These are phyloP conservation scores for Discostella stelligera DNA, from an alignment of 352 stramenopile genomes.

Conservation along the genomic window DNA sequence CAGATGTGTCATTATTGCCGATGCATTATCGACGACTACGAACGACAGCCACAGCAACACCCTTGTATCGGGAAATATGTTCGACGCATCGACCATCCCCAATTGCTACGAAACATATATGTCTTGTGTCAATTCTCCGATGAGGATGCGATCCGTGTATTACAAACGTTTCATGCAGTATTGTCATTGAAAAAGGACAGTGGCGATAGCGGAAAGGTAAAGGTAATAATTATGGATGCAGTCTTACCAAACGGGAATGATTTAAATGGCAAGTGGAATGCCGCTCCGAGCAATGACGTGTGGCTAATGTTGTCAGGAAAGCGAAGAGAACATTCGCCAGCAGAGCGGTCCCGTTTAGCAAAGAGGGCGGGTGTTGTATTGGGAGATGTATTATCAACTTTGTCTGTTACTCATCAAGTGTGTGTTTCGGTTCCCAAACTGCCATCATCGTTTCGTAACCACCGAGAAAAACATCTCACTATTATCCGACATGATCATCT, in stretches of 20 bases:
- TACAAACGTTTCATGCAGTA: conserved; percentile 35
- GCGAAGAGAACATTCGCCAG: conserved; percentile 29
- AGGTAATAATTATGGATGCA: conserved; percentile 48
- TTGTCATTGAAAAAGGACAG: not conserved
- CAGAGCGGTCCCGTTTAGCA: conserved; percentile 46
- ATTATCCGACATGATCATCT: conserved; percentile 32
- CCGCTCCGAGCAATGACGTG: conserved; percentile 45
- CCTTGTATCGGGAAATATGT: conserved; percentile 54
- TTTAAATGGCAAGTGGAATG: conserved; percentile 48
- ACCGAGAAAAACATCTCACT: conserved; percentile 39
- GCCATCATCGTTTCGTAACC: conserved; percentile 30
- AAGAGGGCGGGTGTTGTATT: conserved; percentile 31
- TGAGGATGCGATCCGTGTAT: conserved; percentile 33
- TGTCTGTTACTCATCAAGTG: conserved; percentile 14
- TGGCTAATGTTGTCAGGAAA: conserved; percentile 42
- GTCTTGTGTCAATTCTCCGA: conserved; percentile 54
- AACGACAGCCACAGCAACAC: not conserved
- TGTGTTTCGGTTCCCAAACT: not conserved
- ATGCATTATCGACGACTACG: conserved; percentile 23
- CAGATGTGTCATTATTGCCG: conserved; percentile 36
- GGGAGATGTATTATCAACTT: conserved; percentile 35
- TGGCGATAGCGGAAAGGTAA: conserved; percentile 17
- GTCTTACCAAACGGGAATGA: conserved; percentile 42
- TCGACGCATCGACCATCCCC: conserved; percentile 56
- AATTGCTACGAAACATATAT: conserved; percentile 61